phyloP scores from a whole-genome alignment of 176 grass and related monocot genomes.

The Thinopyrum elongatum region DNA sequence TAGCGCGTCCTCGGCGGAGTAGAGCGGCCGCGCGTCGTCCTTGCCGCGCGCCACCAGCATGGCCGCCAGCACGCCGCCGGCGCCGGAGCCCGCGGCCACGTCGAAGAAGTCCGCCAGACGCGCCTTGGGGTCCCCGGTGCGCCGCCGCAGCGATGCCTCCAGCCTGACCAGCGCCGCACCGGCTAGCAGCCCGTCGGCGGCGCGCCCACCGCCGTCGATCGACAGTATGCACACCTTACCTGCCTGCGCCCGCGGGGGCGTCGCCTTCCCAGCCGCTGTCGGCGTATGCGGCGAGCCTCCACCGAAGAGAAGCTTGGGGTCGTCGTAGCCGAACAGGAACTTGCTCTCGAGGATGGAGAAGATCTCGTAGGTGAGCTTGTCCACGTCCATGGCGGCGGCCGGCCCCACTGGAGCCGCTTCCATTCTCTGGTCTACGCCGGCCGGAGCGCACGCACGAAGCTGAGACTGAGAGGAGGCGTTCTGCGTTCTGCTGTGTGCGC shows the following conservation, averaged over 20 bases:
- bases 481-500: not conserved
- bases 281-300: not conserved
- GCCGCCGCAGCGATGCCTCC: constrained; percentile 64
- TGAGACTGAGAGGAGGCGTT: not conserved
- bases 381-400: constrained; percentile 46
- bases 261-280: not conserved
- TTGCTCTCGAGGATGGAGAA: constrained; percentile 97
- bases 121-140: constrained; percentile 46
- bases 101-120: constrained; percentile 86
- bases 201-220: constrained; percentile 74
- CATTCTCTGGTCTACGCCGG: not conserved
- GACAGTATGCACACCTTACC: constrained; percentile 81
- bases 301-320: constrained; percentile 60
- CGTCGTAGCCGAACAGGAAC: constrained; percentile 90
- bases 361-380: constrained; percentile 97
- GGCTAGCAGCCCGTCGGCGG: constrained; percentile 72
- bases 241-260: not conserved
- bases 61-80: constrained; percentile 81
- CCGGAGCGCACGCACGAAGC: not conserved
- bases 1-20: constrained; percentile 78
- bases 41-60: constrained; percentile 66
- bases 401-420: constrained; percentile 18
- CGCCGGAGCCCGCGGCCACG: constrained; percentile 77
- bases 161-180: constrained; percentile 60
- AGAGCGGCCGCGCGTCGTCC: constrained; percentile 56